Base-by-base conservation (phyloP, 768 basidiomycete genomes). In the Sporobolomyces roseus region DNA sequence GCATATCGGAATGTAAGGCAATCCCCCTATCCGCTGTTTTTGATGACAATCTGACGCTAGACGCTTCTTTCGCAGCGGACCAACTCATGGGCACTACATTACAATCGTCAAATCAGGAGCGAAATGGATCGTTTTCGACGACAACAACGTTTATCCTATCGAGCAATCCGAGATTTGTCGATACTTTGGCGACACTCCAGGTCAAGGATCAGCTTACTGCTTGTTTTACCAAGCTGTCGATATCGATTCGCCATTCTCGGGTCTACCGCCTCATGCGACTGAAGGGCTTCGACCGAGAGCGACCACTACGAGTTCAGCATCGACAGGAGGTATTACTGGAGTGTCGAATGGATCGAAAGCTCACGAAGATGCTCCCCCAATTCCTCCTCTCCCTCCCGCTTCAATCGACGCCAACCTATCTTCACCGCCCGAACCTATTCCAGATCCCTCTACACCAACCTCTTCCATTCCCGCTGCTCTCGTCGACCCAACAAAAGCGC, bases 71-170 rank as follows among this genome's bases (percentile, higher is more conserved):
- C 51, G 70, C 76, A 96, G 93, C 75, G 94, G 94, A 8, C 93
- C 93, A n/a, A 89, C 96, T 77, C 96, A 98, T 75, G 96, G 96
- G 1, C 96, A 99, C 81, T 99, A 99, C 78, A 87, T 98, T 73
- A 89, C 93, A 74, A 87, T 98, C 75, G 88, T 97, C 78, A 91
- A 90, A 78, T 88, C 89, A 3, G 88, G 86, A 45, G 78, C 61
- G 27, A 71, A 83, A 55, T 99, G 96, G 96, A 83, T 91, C 66
- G 83, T 94, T 55, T 98, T 97, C 75, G 96, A 99, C 80, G 96
- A 99, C 79, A 91, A 96, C 74, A 89, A 85, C 67, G 91, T 99
- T 60, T 88, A 88, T 51, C 81, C 87, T 1, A 88, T 99, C 76
- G 85, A 88, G 73, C 94, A 98, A 79, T 82, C 81, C 55, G 94